Evolutionary conservation across 2,329 filamentous ascomycete genomes (phyloP).

Genomic region (Fusarium heterosporum): DNA sequence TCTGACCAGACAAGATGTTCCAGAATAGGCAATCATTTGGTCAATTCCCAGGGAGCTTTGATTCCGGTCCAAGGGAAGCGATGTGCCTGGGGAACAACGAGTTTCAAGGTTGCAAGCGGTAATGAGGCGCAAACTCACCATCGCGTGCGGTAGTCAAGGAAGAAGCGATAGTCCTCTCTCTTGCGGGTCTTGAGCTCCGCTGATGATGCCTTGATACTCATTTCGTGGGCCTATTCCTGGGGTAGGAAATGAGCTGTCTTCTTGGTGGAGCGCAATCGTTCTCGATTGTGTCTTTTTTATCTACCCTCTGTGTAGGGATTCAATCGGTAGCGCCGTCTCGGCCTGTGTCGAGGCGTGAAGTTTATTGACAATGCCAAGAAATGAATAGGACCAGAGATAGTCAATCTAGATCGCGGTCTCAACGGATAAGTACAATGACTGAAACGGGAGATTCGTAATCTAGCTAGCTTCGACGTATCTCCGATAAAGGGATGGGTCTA

Average conservation of each 20-base stretch:
- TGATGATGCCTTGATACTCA: slow-evolving; percentile 33
- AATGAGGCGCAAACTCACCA: slow-evolving; percentile 67
- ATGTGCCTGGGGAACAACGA: neutral
- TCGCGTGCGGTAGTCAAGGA: slow-evolving; percentile 85
- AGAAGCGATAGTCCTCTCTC: slow-evolving; percentile 80
- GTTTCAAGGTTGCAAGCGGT: neutral
- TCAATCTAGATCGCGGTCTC: slow-evolving; percentile 23
- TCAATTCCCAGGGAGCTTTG: neutral
- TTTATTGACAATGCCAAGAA: slow-evolving; percentile 14
- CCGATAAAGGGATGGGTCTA: neutral
- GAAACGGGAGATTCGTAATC: neutral
- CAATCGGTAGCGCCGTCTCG: slow-evolving; percentile 20
- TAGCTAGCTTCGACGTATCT: neutral
- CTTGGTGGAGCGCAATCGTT: slow-evolving; percentile 6
- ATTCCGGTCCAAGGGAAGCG: slow-evolving; percentile 2
- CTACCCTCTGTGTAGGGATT: neutral
- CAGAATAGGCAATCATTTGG: slow-evolving; percentile 8
- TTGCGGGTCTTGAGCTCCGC: slow-evolving; percentile 68
- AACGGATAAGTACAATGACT: slow-evolving; percentile 1
- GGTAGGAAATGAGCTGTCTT: neutral
- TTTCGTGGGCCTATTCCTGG: slow-evolving; percentile 22
- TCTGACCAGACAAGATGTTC: slow-evolving; percentile 12
- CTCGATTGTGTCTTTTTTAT: slow-evolving; percentile 12
- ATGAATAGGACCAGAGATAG: neutral
- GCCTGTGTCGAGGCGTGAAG: slow-evolving; percentile 28